Evolutionary conservation across 495 filamentous ascomycete genomes (phyloP).

Genomic region (Tetracladium setigerum): DNA sequence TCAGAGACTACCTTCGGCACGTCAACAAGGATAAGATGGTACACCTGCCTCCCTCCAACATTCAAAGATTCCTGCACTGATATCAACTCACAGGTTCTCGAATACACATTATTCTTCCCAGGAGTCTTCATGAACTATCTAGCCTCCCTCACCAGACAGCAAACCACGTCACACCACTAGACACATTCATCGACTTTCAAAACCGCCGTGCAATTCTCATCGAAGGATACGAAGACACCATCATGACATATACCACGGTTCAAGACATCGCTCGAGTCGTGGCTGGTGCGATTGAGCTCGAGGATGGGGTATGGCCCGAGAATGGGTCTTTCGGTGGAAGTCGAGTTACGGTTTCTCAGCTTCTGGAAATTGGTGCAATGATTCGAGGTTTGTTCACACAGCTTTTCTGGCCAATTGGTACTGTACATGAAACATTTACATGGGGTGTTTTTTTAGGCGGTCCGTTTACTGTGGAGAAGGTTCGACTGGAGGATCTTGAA

Average conservation of each 20-base stretch:
- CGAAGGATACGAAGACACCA: conserved; percentile 34
- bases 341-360: conserved; percentile 29
- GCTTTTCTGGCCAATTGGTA: conserved; percentile 8
- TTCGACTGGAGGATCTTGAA: conserved; percentile 38
- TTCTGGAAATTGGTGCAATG: conserved; percentile 39
- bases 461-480: conserved; percentile 34
- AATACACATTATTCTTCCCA: conserved; percentile 51
- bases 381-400: conserved; percentile 35
- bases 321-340: conserved; percentile 45
- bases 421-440: background rate
- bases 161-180: conserved; percentile 36
- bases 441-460: conserved; percentile 18
- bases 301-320: conserved; percentile 46
- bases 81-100: conserved; percentile 35
- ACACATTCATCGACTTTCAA: conserved; percentile 37
- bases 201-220: conserved; percentile 40
- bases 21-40: conserved; percentile 44
- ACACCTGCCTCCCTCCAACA: background rate
- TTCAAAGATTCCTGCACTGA: conserved; percentile 1
- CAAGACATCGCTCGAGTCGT: conserved; percentile 40
- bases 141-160: conserved; percentile 36
- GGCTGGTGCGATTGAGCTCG: conserved; percentile 41
- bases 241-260: conserved; percentile 39
- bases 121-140: conserved; percentile 49
- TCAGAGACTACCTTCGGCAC: conserved; percentile 40